Conservation (phyloP, 179 eudicot species). For the Beta corolliflora region DNA sequence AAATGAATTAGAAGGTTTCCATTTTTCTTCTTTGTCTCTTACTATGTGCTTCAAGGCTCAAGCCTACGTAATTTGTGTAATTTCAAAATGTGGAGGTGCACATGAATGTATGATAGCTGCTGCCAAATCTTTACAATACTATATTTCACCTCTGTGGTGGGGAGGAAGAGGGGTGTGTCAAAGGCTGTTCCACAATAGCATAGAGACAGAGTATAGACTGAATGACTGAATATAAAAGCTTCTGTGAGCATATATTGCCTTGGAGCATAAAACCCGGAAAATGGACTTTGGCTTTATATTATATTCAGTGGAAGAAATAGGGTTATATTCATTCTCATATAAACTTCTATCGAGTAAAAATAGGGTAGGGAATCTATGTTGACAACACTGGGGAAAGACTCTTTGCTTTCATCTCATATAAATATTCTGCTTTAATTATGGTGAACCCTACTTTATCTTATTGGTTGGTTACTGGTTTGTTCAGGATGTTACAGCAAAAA, state of each 20-base stretch:
- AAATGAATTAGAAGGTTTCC: background rate
- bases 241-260: background rate
- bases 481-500: constrained; percentile 61
- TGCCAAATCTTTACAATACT: no score
- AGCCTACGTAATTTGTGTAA: background rate
- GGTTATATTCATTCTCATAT: background rate
- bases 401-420: background rate
- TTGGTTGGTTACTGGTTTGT: constrained; percentile 10
- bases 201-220: background rate
- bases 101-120: background rate
- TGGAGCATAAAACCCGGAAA: background rate
- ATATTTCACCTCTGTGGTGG: background rate
- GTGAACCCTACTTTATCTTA: constrained; percentile 1
- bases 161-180: background rate
- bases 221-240: background rate
- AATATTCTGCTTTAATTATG: background rate
- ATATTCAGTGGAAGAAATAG: background rate
- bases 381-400: background rate
- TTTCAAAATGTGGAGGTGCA: background rate
- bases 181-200: background rate
- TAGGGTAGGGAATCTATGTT: background rate
- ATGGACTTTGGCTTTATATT: background rate
- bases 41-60: background rate
- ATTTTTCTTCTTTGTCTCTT: background rate
- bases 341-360: background rate